Base-by-base conservation (phyloP, 108 stramenopile genomes). In the Cyclotella atomus region DNA sequence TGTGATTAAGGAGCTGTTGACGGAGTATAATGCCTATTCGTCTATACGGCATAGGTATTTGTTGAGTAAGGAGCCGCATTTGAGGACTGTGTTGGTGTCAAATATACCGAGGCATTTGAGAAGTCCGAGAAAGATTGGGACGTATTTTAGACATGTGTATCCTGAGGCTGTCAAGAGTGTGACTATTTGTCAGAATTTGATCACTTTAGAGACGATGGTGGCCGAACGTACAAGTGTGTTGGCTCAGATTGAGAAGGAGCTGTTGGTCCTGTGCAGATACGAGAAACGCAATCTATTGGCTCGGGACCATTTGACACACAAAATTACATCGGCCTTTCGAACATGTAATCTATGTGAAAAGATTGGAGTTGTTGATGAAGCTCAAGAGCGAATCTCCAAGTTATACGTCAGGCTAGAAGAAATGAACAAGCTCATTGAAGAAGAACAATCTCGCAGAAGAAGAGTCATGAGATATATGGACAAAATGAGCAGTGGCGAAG, bases 61-160 rank as follows among this genome's bases (percentile, higher is more conserved):
- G 49, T 74, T 96, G 17, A 87, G 85, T 12, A 70, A 85, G 56
- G 92, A 93, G 72, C 92, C 95, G 1, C 95, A 96, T 76, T 79
- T 96, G 66, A 83, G 95, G 23, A 93, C 92, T 10, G 91, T 93
- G 33, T 66, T 96, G 46, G 92, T 96, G 0, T 88, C 89, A 33
- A 93, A 92, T 50, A 92, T 96, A 68, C 95, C 95, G 3, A 73
- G 89, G n/a, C 92, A 96, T 83, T 83, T 96, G 81, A 77, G 95
- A 32, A 81, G 88, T 14, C 77, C 88, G 10, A 73, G 75, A 16
- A 93, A 93, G 59, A 89, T 93, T 33, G 82, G 73, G 10, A 89
- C 70, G 24, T 95, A 95, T 65, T 95, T 95, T 75, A 72, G 83
- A 25, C 91, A 95, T 68, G 94, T 95, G 0, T 95, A 95, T 76